Conservation (phyloP, 345 rosid genomes). For the Citropsis articulata region DNA sequence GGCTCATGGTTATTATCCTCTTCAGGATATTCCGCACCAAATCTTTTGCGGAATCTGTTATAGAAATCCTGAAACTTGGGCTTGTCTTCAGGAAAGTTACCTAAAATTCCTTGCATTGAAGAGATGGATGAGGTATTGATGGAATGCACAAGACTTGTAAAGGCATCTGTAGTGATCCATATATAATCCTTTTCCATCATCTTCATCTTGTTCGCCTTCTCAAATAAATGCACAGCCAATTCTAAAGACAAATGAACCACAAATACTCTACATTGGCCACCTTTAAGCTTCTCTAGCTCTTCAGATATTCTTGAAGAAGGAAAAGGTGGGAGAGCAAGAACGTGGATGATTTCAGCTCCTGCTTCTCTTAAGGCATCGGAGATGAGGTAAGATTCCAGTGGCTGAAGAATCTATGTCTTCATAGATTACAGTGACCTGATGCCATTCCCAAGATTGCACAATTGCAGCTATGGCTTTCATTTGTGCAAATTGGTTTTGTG, state of each 20-base stretch:
- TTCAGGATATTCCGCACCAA: constrained; percentile 14
- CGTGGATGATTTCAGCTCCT: neutral
- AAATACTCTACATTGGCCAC: constrained; percentile 27
- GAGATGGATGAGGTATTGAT: constrained; percentile 1
- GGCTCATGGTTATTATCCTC: constrained; percentile 23
- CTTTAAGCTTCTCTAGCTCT: constrained; percentile 14
- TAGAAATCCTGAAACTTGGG: constrained; percentile 2
- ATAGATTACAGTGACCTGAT: constrained; percentile 13
- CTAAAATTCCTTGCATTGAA: constrained; percentile 29
- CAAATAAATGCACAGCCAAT: constrained; percentile 15
- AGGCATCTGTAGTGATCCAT: constrained; percentile 32
- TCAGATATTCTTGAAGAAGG: neutral
- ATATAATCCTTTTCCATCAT: constrained; percentile 35
- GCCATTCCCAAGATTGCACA: constrained; percentile 27
- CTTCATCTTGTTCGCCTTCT: constrained; percentile 19
- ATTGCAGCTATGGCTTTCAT: constrained; percentile 29
- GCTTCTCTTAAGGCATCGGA: constrained; percentile 13
- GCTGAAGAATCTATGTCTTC: constrained; percentile 16
- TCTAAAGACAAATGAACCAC: constrained; percentile 25
- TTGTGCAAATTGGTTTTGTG: constrained; percentile 18
- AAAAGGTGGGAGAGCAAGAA: constrained; percentile 9
- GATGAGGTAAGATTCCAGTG: constrained; percentile 8
- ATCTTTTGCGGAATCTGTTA: constrained; percentile 14
- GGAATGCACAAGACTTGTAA: constrained; percentile 22
- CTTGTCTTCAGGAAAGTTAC: constrained; percentile 10